A percentile compares a stretch with the other conserved stretches of the same genome.
These are phyloP conservation scores for Tetragonia tetragonoides DNA, from an alignment of 148 eudicot species.

Conservation along the genomic window DNA sequence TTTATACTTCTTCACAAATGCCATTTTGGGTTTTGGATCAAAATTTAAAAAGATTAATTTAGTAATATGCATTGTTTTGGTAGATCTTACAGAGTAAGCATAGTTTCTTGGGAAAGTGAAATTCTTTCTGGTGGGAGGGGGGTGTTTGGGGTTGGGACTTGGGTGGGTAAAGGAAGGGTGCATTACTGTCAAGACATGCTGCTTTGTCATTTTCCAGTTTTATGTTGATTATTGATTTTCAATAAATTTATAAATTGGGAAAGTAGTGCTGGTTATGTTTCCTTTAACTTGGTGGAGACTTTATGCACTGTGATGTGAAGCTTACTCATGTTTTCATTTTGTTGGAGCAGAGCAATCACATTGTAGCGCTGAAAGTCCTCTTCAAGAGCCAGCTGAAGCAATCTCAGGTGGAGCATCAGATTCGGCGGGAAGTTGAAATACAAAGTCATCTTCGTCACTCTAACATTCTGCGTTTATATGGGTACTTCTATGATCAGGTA, in stretches of 20 bases:
- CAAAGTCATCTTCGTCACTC: conserved; percentile 98
- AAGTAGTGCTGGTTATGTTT: background rate
- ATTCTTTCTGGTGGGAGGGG: background rate
- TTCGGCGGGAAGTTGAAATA: conserved; percentile 92
- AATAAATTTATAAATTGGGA: background rate
- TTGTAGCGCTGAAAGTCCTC: conserved; percentile 86
- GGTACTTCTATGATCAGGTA: conserved; percentile 98
- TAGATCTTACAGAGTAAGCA: background rate
- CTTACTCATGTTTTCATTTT: conserved; percentile 4
- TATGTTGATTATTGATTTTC: background rate
- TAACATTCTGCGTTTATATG: conserved; percentile 85
- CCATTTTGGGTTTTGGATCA: no score
- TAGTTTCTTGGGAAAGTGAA: background rate
- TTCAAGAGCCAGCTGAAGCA: conserved; percentile 86
- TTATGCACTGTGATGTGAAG: background rate
- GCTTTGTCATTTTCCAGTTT: background rate
- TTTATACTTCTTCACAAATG: no score
- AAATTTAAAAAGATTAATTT: background rate
- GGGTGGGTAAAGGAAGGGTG: no score
- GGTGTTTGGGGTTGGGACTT: no score
- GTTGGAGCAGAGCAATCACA: conserved; percentile 79
- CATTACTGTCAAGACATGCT: background rate
- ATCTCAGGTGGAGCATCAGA: conserved; percentile 98
- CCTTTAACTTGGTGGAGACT: background rate
- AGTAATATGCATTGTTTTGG: background rate